Conservation (phyloP, 305 asterid species). For the Lippia alba region DNA sequence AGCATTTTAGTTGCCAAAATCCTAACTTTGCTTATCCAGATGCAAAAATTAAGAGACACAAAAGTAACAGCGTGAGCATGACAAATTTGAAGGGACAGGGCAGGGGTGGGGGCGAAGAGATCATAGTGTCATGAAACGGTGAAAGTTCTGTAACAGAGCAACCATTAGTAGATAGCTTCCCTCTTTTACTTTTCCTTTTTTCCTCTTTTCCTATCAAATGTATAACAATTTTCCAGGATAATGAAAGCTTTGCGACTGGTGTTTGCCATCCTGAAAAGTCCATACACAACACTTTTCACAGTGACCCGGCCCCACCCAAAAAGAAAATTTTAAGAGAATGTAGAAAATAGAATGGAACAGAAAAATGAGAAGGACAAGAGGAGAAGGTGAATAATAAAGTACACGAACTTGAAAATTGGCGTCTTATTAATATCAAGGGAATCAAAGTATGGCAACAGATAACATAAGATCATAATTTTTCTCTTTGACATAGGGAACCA, state of each 20-base stretch:
- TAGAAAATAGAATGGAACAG: too few species aligned
- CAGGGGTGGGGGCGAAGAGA: too few species aligned
- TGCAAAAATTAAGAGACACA: slow-evolving; percentile 3
- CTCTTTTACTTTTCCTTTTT: not conserved
- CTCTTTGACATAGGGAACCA: slow-evolving; percentile 2
- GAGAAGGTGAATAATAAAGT: too few species aligned
- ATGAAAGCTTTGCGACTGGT: not conserved
- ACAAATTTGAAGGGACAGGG: not conserved
- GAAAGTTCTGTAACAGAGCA: not conserved
- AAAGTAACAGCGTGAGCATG: not conserved
- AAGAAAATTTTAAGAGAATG: too few species aligned
- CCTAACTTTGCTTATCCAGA: slow-evolving; percentile 12
- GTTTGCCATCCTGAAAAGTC: not conserved
- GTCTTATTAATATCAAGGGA: too few species aligned
- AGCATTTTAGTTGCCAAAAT: slow-evolving; percentile 7
- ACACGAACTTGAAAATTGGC: too few species aligned
- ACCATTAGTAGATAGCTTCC: not conserved
- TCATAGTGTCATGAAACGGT: slow-evolving; percentile 19
- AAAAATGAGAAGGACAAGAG: too few species aligned
- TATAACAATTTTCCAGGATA: slow-evolving; percentile 12
- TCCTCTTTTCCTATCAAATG: too few species aligned
- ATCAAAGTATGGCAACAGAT: too few species aligned
- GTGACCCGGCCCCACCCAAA: too few species aligned
- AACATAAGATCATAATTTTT: too few species aligned
- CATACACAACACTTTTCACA: too few species aligned